phyloP scores from a whole-genome alignment of 2,329 filamentous ascomycete species.

The Fusarium longipes region DNA sequence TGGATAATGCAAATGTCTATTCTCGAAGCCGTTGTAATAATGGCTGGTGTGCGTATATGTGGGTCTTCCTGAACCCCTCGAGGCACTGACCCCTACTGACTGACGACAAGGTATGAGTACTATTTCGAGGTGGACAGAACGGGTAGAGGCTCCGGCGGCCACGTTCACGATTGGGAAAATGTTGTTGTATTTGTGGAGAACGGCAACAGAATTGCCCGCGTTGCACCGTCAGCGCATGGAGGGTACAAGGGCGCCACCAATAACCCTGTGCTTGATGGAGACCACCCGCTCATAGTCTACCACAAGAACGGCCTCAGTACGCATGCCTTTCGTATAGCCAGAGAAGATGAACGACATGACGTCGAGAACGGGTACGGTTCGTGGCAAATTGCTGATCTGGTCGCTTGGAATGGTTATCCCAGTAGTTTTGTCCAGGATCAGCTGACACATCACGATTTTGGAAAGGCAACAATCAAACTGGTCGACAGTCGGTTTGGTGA shows the following conservation, averaged over 20 bases:
- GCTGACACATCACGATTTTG: neutral
- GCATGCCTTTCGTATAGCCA: neutral
- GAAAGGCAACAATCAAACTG: neutral
- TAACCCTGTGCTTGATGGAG: neutral
- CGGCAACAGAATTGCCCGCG: neutral
- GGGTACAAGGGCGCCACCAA: neutral
- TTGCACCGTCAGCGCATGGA: neutral
- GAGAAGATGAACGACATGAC: accelerated
- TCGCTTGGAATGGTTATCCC: neutral
- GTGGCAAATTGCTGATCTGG: neutral
- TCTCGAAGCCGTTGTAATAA: neutral
- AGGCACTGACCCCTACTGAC: neutral
- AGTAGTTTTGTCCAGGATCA: neutral
- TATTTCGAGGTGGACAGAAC: neutral
- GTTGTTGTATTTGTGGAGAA: neutral
- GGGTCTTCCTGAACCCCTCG: neutral
- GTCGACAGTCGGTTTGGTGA: neutral
- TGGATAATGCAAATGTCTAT: neutral
- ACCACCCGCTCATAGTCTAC: neutral
- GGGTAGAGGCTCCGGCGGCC: neutral
- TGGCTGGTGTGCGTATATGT: neutral
- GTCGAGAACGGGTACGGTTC: neutral
- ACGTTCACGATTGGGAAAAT: neutral
- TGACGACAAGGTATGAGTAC: neutral
- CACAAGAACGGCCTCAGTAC: neutral